Conservation (phyloP, 163 green algal genomes). For the Picocystis sp. region DNA sequence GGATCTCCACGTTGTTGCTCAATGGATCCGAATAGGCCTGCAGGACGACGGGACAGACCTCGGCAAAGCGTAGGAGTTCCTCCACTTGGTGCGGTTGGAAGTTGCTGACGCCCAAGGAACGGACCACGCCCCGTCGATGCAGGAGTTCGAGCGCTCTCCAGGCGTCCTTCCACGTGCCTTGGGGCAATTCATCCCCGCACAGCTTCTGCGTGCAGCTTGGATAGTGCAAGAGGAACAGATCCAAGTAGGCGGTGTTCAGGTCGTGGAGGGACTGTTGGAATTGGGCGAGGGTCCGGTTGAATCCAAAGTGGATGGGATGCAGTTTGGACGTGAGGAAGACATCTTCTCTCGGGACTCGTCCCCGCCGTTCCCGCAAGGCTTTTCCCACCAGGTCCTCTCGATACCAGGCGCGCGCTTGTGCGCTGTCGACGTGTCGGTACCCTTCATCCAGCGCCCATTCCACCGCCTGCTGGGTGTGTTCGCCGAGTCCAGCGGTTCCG, state of each 20-base stretch:
- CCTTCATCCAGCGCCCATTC: conserved; percentile 32
- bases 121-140: conserved; percentile 20
- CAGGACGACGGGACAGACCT: neutral
- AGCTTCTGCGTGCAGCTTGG: conserved; percentile 43
- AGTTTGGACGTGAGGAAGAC: conserved; percentile 68
- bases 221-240: conserved; percentile 74
- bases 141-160: conserved; percentile 20
- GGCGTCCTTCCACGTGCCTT: conserved; percentile 11
- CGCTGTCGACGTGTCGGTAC: conserved; percentile 53
- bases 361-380: conserved; percentile 12
- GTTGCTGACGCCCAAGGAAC: conserved; percentile 58
- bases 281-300: conserved; percentile 26
- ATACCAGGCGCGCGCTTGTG: conserved; percentile 67
- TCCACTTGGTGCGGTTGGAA: conserved; percentile 48
- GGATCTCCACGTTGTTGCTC: conserved; percentile 16
- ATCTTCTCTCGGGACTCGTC: conserved; percentile 21
- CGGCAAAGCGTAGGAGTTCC: conserved; percentile 7
- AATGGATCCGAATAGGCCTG: conserved; percentile 23
- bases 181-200: conserved; percentile 20
- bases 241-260: conserved; percentile 42
- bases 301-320: conserved; percentile 53
- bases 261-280: conserved; percentile 28
- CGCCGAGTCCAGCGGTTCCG: conserved; percentile 50
- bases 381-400: conserved; percentile 49
- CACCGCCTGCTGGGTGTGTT: conserved; percentile 30